Conservation (phyloP, 1,284 basidiomycete genomes). For the Ustanciosporium gigantosporum region DNA sequence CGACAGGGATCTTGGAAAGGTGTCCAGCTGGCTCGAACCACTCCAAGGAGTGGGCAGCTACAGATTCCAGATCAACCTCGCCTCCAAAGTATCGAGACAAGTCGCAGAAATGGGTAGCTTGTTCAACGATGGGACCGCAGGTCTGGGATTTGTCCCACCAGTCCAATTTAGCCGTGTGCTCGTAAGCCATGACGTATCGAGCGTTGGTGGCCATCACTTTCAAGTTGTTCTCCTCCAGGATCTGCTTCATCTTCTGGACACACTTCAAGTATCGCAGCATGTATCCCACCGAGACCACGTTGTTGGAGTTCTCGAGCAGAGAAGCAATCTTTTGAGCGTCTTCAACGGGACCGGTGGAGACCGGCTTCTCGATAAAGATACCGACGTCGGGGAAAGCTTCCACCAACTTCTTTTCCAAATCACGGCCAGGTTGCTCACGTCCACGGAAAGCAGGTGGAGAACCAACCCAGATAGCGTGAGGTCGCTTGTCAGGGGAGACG, state of each 20-base stretch:
- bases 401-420: conserved; percentile 87
- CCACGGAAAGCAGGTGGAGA: conserved; percentile 87
- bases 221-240: conserved; percentile 90
- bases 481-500: conserved; percentile 65
- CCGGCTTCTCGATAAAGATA: conserved; percentile 94
- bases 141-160: conserved; percentile 96
- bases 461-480: conserved; percentile 81
- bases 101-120: conserved; percentile 78
- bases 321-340: conserved; percentile 62
- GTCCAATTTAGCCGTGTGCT: conserved; percentile 74
- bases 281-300: conserved; percentile 87
- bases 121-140: conserved; percentile 90
- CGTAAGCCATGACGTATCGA: conserved; percentile 90
- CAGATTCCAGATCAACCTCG: conserved; percentile 84
- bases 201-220: conserved; percentile 97
- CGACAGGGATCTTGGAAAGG: conserved; percentile 77
- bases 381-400: conserved; percentile 74
- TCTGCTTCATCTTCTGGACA: conserved; percentile 92
- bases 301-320: conserved; percentile 60
- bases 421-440: conserved; percentile 67
- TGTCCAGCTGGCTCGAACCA: conserved; percentile 69
- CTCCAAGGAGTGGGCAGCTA: conserved; percentile 65
- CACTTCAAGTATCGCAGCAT: conserved; percentile 65
- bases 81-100: conserved; percentile 96
- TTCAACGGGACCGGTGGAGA: conserved; percentile 76